Percentiles rank a stretch among this genome's conserved stretches.
phyloP scores from a whole-genome alignment of 164 flowering plant species.

The Macadamia integrifolia region DNA sequence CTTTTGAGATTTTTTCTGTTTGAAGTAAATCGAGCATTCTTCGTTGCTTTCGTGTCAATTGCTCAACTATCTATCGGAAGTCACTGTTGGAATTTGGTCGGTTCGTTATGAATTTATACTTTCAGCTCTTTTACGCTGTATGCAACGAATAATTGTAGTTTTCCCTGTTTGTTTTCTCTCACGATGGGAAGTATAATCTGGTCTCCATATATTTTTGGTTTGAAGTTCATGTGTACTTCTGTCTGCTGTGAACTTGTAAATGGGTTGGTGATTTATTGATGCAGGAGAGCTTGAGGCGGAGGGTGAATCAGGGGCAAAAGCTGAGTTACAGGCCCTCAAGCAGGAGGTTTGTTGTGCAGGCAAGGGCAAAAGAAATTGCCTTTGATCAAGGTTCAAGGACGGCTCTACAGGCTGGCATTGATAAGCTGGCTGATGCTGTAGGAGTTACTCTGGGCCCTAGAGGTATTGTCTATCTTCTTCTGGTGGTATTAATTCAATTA shows the following conservation, averaged over 20 bases:
- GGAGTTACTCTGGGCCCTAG: slow-evolving; percentile 98
- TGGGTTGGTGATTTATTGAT: background rate
- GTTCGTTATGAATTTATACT: too few relatives aligned
- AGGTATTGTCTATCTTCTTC: slow-evolving; percentile 36
- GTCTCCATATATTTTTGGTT: too few relatives aligned
- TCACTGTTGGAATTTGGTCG: too few relatives aligned
- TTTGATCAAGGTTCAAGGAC: slow-evolving; percentile 82
- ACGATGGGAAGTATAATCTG: too few relatives aligned
- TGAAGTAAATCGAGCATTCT: background rate
- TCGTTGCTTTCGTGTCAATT: background rate
- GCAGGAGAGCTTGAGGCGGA: slow-evolving; percentile 50
- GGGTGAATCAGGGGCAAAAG: slow-evolving; percentile 32
- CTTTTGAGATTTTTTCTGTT: too few relatives aligned
- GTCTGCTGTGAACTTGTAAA: background rate
- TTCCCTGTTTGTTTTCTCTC: background rate
- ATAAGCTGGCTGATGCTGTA: slow-evolving; percentile 93
- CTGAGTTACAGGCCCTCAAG: slow-evolving; percentile 34
- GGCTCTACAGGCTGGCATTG: slow-evolving; percentile 85
- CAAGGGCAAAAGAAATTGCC: slow-evolving; percentile 79
- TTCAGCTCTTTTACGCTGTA: too few relatives aligned
- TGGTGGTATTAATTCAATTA: background rate
- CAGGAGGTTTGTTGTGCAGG: slow-evolving; percentile 53
- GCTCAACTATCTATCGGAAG: too few relatives aligned
- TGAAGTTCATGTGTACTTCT: background rate
- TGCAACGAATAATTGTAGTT: too few relatives aligned